phyloP scores from a whole-genome alignment of 495 filamentous ascomycete species.

The Schizothecium vesticola region DNA sequence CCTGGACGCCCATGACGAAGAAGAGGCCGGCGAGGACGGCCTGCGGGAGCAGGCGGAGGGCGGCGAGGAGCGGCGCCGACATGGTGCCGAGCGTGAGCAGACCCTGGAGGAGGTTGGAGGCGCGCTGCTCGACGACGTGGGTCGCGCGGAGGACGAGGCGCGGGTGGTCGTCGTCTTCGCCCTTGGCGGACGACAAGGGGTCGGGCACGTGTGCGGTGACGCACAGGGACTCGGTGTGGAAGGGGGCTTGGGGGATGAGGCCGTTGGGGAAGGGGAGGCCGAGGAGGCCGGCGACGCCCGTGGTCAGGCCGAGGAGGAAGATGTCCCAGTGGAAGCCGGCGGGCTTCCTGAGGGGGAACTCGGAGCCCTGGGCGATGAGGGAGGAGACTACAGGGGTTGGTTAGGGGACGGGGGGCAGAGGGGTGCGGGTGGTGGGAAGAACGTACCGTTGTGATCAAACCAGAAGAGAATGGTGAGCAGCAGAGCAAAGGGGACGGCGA shows the following conservation, averaged over 20 bases:
- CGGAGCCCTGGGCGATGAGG: conserved; percentile 85
- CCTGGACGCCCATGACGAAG: conserved; percentile 88
- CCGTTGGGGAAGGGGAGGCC: conserved; percentile 91
- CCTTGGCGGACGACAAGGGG: conserved; percentile 50
- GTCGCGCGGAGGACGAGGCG: conserved; percentile 33
- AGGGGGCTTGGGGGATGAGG: conserved; percentile 87
- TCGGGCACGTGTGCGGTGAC: conserved; percentile 61
- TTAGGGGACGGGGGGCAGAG: not conserved
- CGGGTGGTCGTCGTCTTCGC: conserved; percentile 51
- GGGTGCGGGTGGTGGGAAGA: not conserved
- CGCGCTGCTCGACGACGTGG: conserved; percentile 85
- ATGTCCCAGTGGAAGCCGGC: conserved; percentile 96
- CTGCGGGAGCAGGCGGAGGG: conserved; percentile 81
- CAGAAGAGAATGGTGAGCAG: conserved; percentile 86
- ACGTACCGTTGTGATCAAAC: conserved; percentile 82
- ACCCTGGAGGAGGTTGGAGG: conserved; percentile 80
- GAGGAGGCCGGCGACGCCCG: conserved; percentile 73
- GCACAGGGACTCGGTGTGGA: conserved; percentile 82
- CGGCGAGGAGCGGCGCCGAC: conserved; percentile 75
- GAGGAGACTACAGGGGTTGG: conserved; percentile 54
- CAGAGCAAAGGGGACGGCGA: conserved; percentile 83
- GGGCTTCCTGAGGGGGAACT: conserved; percentile 87
- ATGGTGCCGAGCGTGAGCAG: conserved; percentile 82
- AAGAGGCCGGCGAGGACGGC: conserved; percentile 86
- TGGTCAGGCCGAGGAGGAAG: conserved; percentile 86